Evolutionary conservation across 2,329 filamentous ascomycete genomes (phyloP), one percentile per base, ranked within the genome.

Genomic region (Amylocarpus encephaloides): DNA sequence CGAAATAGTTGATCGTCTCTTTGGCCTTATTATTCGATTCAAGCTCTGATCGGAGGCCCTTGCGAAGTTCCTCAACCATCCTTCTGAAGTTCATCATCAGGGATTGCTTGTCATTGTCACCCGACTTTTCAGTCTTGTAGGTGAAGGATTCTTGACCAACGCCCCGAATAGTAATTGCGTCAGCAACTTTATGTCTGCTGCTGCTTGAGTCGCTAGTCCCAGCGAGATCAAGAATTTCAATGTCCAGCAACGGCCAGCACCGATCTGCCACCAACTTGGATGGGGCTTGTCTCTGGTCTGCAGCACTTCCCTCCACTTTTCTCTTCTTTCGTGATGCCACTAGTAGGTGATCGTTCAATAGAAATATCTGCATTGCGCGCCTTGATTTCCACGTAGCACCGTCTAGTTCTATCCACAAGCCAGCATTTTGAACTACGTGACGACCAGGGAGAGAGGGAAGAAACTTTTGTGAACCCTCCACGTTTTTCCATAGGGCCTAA

Each of bases 381-480:
- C 87, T 78, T 3, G 92, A 88, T 69, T 95, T 96, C 83, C 95
- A 97, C 0, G 93, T 98, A 10, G 93, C 93, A 56, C 93, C 94
- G 69, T 98, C 94, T 54, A 98, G 75, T 71, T 98, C 92, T 52
- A 97, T 87, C 93, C 93, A 98, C 43, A 86, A 80, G 1, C 88
- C 86, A 3, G 90, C 95, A 67, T 97, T 92, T 67, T 95, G 84
- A 2, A 97, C 82, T 41, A 98, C 90, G 66, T 96, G 94, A 35
- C 93, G 84, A n/a, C 91, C 92, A 16, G 87, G 82, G 16, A 90
- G 79, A 48, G 91, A 93, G 12, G 93, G 93, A 10, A 98, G 73
- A 64, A 95, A 98, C 67, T 97, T 97, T 64, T 98, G 93, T 9
- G 91, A 95, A 1, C 92, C 92, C 67, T 97, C 93, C n/a, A 98